These are phyloP conservation scores for Luvunga scandens DNA, from an alignment of 345 rosid species.

Conservation along the genomic window DNA sequence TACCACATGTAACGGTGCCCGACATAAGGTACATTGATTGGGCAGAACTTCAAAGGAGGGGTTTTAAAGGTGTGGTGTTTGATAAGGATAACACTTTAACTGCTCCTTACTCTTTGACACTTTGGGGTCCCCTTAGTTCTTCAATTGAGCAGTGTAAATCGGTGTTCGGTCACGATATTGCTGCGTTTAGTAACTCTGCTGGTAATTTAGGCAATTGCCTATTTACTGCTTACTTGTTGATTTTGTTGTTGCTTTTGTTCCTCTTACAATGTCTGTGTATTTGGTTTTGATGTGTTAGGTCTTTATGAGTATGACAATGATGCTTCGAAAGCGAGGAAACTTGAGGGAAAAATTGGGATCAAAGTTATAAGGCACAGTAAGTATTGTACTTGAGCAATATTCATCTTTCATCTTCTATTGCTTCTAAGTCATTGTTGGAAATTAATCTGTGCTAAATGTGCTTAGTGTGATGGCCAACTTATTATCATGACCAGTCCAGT, in stretches of 20 bases:
- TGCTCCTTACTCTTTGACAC: slow-evolving; percentile 75
- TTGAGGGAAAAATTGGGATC: slow-evolving; percentile 84
- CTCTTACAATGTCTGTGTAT: not conserved
- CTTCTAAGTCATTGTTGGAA: not conserved
- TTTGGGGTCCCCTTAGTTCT: slow-evolving; percentile 62
- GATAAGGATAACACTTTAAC: slow-evolving; percentile 97
- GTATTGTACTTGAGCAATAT: slow-evolving; percentile 8
- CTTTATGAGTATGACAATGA: slow-evolving; percentile 85
- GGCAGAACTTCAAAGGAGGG: slow-evolving; percentile 70
- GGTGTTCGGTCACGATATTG: slow-evolving; percentile 76
- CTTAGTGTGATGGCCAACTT: not conserved
- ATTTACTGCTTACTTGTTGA: not conserved
- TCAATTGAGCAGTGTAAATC: slow-evolving; percentile 77
- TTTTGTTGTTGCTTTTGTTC: slow-evolving; percentile 8
- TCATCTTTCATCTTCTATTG: not conserved
- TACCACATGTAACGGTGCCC: slow-evolving; percentile 75
- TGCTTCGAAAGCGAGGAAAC: slow-evolving; percentile 74
- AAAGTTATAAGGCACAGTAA: slow-evolving; percentile 89
- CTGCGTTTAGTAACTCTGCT: slow-evolving; percentile 92
- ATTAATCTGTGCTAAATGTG: not conserved
- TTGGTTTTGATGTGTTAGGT: slow-evolving; percentile 43
- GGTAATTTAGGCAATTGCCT: slow-evolving; percentile 41
- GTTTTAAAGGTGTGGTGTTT: slow-evolving; percentile 90
- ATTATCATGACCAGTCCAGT: not conserved
- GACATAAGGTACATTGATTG: slow-evolving; percentile 80